Conservation (phyloP, 345 rosid species). For the Hibiscus syriacus region DNA sequence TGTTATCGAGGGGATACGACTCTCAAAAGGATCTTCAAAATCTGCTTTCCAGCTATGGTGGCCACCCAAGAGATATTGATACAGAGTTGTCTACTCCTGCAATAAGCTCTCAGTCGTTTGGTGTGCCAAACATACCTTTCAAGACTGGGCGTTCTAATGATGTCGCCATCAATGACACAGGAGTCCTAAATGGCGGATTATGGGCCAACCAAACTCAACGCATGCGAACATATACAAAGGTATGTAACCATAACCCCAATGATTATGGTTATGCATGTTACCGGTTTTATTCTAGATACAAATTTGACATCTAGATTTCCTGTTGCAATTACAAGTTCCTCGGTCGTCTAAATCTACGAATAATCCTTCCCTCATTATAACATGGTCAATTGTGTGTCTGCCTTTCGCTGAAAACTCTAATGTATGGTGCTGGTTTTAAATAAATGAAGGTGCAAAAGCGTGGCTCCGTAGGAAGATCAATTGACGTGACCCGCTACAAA, state of each 20-base stretch:
- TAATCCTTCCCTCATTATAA: not conserved
- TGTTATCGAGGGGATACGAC: slow-evolving; percentile 78
- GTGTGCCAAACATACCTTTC: slow-evolving; percentile 64
- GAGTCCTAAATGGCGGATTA: slow-evolving; percentile 63
- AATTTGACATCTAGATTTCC: not conserved
- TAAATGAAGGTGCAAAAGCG: slow-evolving; percentile 83
- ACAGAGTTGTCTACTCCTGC: slow-evolving; percentile 85
- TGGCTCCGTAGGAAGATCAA: slow-evolving; percentile 95
- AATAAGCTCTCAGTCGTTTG: slow-evolving; percentile 86
- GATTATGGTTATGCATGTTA: not conserved
- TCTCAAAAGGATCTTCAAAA: slow-evolving; percentile 96
- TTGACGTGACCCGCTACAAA: slow-evolving; percentile 78
- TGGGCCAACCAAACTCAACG: slow-evolving; percentile 85
- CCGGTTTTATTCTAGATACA: not conserved
- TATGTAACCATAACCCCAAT: slow-evolving; percentile 22
- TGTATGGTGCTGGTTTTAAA: not conserved
- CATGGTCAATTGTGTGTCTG: not conserved
- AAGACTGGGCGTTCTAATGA: slow-evolving; percentile 70
- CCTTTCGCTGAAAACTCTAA: not conserved
- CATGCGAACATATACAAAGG: slow-evolving; percentile 94
- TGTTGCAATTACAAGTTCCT: too few species aligned
- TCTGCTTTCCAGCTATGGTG: slow-evolving; percentile 74
- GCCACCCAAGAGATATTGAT: slow-evolving; percentile 66
- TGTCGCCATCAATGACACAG: slow-evolving; percentile 61
- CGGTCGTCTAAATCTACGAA: too few species aligned